Percentiles rank a stretch among this genome's conserved stretches.
These are phyloP conservation scores for Penicillium odoratum DNA, from an alignment of 495 filamentous ascomycete species.

Conservation along the genomic window DNA sequence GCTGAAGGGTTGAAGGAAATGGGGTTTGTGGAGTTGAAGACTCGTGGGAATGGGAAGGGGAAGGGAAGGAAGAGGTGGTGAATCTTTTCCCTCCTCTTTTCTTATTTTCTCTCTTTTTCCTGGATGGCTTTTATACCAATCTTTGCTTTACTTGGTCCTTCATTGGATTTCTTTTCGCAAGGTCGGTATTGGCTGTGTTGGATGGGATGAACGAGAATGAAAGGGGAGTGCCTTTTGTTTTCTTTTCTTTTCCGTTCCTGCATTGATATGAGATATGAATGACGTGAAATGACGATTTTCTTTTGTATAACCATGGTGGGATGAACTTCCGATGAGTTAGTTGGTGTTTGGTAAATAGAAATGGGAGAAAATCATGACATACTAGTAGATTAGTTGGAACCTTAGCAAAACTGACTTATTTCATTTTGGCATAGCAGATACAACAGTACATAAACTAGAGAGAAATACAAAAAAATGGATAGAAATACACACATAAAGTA, in stretches of 20 bases:
- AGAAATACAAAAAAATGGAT: no score
- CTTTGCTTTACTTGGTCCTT: background rate
- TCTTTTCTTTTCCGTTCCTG: background rate
- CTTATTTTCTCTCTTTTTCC: background rate
- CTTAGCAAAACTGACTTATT: no score
- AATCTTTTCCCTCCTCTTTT: background rate
- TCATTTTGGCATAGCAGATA: no score
- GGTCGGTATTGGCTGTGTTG: background rate
- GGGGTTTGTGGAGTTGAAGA: conserved; percentile 50
- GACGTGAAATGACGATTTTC: background rate
- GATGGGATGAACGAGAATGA: background rate
- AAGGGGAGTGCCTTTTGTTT: background rate
- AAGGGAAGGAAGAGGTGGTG: conserved; percentile 36
- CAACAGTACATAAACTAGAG: no score
- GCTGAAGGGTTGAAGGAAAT: conserved; percentile 43
- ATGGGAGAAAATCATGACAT: background rate
- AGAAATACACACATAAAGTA: no score
- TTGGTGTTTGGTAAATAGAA: background rate
- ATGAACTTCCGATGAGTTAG: background rate
- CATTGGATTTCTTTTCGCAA: background rate
- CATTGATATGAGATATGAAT: conserved; percentile 13
- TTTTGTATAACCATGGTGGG: background rate
- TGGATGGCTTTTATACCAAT: background rate
- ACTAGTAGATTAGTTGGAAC: no score
- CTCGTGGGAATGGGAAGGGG: conserved; percentile 45